phyloP scores from a whole-genome alignment of 192 early-diverging fungal genomes.

The Coemansia sp. region DNA sequence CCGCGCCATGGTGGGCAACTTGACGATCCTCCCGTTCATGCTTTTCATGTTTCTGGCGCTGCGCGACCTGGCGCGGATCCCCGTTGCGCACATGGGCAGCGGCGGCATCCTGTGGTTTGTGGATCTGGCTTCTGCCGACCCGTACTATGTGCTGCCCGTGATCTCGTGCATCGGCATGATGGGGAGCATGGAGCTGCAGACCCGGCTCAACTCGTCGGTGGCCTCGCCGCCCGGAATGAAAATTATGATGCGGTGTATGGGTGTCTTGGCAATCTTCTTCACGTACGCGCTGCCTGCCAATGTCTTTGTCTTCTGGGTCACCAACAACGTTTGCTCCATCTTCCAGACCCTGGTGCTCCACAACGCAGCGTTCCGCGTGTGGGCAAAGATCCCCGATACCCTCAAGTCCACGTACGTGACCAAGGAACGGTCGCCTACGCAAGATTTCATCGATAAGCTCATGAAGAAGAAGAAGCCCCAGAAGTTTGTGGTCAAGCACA shows the following conservation, averaged over 20 bases:
- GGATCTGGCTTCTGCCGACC: slow-evolving; percentile 81
- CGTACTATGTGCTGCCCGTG: slow-evolving; percentile 79
- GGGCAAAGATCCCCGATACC: slow-evolving; percentile 63
- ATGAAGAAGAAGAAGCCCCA: slow-evolving; percentile 17
- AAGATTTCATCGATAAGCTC: slow-evolving; percentile 3
- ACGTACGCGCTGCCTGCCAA: slow-evolving; percentile 59
- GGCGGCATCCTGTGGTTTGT: slow-evolving; percentile 86
- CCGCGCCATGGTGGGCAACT: slow-evolving; percentile 60
- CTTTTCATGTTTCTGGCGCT: slow-evolving; percentile 85
- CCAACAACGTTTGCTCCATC: slow-evolving; percentile 72
- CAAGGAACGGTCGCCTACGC: neutral
- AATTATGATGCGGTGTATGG: slow-evolving; percentile 53
- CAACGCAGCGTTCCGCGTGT: slow-evolving; percentile 57
- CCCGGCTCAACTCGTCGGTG: slow-evolving; percentile 4
- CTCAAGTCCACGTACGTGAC: slow-evolving; percentile 22
- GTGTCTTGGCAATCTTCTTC: slow-evolving; percentile 51
- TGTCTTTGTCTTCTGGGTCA: slow-evolving; percentile 86
- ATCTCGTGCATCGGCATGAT: slow-evolving; percentile 72
- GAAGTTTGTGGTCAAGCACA: slow-evolving; percentile 30
- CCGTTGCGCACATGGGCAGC: slow-evolving; percentile 77
- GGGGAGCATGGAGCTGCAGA: slow-evolving; percentile 68
- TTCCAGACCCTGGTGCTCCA: slow-evolving; percentile 71
- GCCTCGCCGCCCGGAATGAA: slow-evolving; percentile 38
- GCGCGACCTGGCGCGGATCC: slow-evolving; percentile 75
- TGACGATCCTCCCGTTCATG: slow-evolving; percentile 81